Evolutionary conservation across 331 rosid species (phyloP).

Genomic region (Malus hybrid): DNA sequence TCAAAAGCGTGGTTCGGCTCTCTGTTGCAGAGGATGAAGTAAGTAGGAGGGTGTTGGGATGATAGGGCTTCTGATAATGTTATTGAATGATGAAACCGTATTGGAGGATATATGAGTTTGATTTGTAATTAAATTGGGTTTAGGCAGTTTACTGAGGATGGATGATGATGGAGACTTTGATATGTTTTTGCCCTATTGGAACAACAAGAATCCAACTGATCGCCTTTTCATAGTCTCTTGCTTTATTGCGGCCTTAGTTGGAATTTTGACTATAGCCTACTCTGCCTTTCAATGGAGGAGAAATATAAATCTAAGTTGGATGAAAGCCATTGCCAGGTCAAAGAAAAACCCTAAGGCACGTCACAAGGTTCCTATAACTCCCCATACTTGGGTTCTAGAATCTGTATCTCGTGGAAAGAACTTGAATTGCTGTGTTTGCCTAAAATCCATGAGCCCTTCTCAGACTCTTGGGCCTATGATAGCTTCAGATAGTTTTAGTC

Average conservation of each 20-base stretch:
- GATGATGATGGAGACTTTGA: conserved; percentile 74
- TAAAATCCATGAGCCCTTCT: conserved; percentile 69
- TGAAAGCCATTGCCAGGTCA: conserved; percentile 87
- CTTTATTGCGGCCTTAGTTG: conserved; percentile 69
- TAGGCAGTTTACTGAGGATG: conserved; percentile 30
- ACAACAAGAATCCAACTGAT: conserved; percentile 72
- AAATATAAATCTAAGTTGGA: conserved; percentile 93
- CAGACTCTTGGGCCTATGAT: conserved; percentile 77
- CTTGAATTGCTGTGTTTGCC: conserved; percentile 85
- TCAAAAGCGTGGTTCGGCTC: not conserved
- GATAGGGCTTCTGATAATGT: not conserved
- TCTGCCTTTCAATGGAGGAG: conserved; percentile 97
- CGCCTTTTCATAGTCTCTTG: conserved; percentile 63
- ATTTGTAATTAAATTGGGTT: conserved; percentile 2
- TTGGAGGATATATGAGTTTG: not conserved
- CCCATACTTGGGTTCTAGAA: conserved; percentile 77
- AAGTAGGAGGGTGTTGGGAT: not conserved
- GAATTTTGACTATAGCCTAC: conserved; percentile 81
- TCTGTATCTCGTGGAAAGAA: conserved; percentile 82
- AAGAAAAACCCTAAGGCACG: conserved; percentile 79
- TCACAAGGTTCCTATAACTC: conserved; percentile 62
- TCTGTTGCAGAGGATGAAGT: conserved; percentile 3
- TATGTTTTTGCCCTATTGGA: conserved; percentile 63
- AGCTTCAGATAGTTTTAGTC: conserved; percentile 75
- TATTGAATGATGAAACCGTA: not conserved